Conservation (phyloP, 129 eudicot genomes). For the Mikania micrantha region DNA sequence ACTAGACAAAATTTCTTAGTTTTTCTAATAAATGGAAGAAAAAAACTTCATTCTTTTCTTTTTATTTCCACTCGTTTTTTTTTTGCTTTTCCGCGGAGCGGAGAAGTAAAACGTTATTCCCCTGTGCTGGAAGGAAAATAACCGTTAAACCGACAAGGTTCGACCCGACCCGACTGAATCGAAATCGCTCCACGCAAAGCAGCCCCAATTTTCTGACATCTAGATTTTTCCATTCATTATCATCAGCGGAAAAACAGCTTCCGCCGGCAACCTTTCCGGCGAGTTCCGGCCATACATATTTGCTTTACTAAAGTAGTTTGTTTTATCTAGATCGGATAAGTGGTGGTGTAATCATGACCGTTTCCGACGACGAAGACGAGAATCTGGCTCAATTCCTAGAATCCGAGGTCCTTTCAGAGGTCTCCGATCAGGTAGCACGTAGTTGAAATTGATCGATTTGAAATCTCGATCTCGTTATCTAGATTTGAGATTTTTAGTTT, state of each 20-base stretch:
- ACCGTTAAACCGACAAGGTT: not conserved
- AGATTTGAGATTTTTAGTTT: not conserved
- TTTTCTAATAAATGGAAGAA: no score
- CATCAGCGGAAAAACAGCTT: slow-evolving; percentile 17
- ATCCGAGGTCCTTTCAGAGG: slow-evolving; percentile 59
- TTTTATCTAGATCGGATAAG: not conserved
- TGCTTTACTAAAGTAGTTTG: not conserved
- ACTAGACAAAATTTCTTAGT: no score
- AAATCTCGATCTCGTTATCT: not conserved
- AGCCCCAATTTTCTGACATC: slow-evolving; percentile 14
- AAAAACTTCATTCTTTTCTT: no score
- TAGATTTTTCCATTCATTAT: slow-evolving; percentile 10
- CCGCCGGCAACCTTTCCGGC: slow-evolving; percentile 26
- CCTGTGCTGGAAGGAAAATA: not conserved
- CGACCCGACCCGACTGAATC: slow-evolving; percentile 23
- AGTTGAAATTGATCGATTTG: not conserved
- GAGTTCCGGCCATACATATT: slow-evolving; percentile 3
- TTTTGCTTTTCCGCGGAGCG: no score
- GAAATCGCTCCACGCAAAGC: not conserved
- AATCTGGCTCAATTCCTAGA: slow-evolving; percentile 68
- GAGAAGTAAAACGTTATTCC: no score
- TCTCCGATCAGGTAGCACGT: slow-evolving; percentile 56
- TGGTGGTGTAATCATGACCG: slow-evolving; percentile 21
- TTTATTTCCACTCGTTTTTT: no score
- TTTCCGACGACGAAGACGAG: slow-evolving; percentile 73